Evolutionary conservation across 306 rosid genomes (phyloP).

Genomic region (Vigna trinervia): DNA sequence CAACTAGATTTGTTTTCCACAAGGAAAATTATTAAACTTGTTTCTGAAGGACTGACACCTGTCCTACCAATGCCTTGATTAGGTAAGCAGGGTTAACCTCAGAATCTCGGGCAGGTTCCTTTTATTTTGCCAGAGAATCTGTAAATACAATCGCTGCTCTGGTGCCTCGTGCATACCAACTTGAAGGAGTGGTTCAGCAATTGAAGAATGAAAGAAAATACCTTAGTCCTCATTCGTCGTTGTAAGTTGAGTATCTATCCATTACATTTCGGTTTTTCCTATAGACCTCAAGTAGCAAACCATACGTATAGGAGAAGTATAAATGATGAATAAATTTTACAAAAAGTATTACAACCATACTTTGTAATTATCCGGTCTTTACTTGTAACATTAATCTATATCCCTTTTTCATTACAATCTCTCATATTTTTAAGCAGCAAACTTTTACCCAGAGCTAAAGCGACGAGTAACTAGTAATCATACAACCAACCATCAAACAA

Average conservation of each 20-base stretch:
- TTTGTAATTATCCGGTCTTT: slow-evolving; percentile 8
- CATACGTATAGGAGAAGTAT: slow-evolving; percentile 11
- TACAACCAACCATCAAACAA: neutral
- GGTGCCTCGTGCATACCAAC: slow-evolving; percentile 24
- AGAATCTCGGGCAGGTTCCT: slow-evolving; percentile 32
- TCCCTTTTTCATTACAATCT: neutral
- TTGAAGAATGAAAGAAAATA: slow-evolving; percentile 41
- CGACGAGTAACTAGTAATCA: neutral
- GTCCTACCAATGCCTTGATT: slow-evolving; percentile 45
- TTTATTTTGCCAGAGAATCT: slow-evolving; percentile 40
- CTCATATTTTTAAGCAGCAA: neutral
- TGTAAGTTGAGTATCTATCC: slow-evolving; percentile 13
- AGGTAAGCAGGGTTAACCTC: slow-evolving; percentile 41
- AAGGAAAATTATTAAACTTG: slow-evolving; percentile 66
- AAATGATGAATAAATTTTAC: slow-evolving; percentile 4
- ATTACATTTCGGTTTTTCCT: slow-evolving; percentile 12
- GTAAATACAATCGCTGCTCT: slow-evolving; percentile 37
- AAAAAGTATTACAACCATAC: neutral
- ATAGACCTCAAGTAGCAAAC: slow-evolving; percentile 9
- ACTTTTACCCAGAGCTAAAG: neutral
- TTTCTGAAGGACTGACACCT: slow-evolving; percentile 3
- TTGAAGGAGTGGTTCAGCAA: slow-evolving; percentile 31
- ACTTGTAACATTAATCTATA: neutral
- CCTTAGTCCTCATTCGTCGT: slow-evolving; percentile 20
- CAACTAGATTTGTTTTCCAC: slow-evolving; percentile 83